Evolutionary conservation across 139 green algal species (phyloP), one percentile per base, ranked within the genome.

Genomic region (Tetraselmis striata): DNA sequence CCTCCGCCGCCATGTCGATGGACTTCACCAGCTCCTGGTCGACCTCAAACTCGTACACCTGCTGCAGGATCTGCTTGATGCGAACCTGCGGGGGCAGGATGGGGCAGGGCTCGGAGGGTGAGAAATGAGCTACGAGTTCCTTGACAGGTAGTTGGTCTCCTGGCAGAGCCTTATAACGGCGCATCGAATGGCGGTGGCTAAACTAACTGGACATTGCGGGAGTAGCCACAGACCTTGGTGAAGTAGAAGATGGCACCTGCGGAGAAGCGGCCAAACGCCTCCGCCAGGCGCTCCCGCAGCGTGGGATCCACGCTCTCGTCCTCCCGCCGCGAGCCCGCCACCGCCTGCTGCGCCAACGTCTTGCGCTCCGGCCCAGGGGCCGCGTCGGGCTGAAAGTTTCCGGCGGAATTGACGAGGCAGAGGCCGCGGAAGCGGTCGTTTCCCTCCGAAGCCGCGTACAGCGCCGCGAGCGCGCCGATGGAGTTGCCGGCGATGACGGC

Each of bases 401-500:
- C 76, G 5, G 76, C 76, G 5, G 76, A 79, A 31, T 79, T 79
- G 76, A 79, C 76, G 5, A 79, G 22, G 76, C 29, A 31, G 29
- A 79, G 5, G 29, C 76, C 76, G 45, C 45, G 45, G 45, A 5
- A 67, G 45, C 5, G 45, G 45, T 67, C 11, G 45, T 67, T 67
- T 67, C 45, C 45, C 11, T 25, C 59, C 58, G 58, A 26, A 1
- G 79, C 79, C 1, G 79, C 79, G 58, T 31, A 59, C 45, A 83
- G 59, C 27, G 58, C 67, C 1, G 76, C 31, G 25, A 84, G 75
- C 24, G 75, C 59, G 1, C 81, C 81, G 75, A 84, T 74, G 1
- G 75, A 81, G 75, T 84, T 84, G 75, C 81, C 81, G 25, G 59
- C 75, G 28, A 84, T 25, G 2, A 84, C 75, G 2, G 28, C 29